These are phyloP conservation scores for Glebionis coronaria DNA, from an alignment of 129 eudicot genomes.

Conservation along the genomic window DNA sequence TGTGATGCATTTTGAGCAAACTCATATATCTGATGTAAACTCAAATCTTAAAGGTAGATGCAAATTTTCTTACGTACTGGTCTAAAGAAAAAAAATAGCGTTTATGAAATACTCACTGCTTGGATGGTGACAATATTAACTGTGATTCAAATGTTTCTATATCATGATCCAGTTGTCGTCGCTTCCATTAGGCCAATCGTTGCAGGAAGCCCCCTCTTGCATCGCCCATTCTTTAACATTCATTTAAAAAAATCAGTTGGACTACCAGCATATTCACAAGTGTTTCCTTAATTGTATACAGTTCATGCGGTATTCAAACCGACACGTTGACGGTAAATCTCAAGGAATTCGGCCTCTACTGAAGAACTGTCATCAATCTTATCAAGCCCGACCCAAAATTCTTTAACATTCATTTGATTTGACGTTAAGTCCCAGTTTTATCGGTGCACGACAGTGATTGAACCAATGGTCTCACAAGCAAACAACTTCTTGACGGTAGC, in stretches of 20 bases:
- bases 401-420: conserved; percentile 43
- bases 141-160: too few relatives aligned
- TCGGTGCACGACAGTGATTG: conserved; percentile 25
- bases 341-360: too few relatives aligned
- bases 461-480: neutral
- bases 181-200: conserved; percentile 1
- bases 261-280: too few relatives aligned
- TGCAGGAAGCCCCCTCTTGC: too few relatives aligned
- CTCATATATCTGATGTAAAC: neutral
- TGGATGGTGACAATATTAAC: too few relatives aligned
- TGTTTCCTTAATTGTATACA: too few relatives aligned
- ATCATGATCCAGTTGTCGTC: too few relatives aligned
- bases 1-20: neutral
- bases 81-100: neutral
- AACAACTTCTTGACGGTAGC: neutral
- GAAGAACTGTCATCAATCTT: too few relatives aligned
- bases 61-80: neutral
- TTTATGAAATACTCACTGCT: conserved; percentile 38
- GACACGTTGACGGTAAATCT: too few relatives aligned
- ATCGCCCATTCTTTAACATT: too few relatives aligned
- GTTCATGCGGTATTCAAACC: too few relatives aligned
- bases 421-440: conserved; percentile 48
- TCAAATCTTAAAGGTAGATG: neutral
- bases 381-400: conserved; percentile 27
- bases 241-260: too few relatives aligned